Evolutionary conservation across 345 rosid genomes (phyloP).

Genomic region (Salix purpurea): DNA sequence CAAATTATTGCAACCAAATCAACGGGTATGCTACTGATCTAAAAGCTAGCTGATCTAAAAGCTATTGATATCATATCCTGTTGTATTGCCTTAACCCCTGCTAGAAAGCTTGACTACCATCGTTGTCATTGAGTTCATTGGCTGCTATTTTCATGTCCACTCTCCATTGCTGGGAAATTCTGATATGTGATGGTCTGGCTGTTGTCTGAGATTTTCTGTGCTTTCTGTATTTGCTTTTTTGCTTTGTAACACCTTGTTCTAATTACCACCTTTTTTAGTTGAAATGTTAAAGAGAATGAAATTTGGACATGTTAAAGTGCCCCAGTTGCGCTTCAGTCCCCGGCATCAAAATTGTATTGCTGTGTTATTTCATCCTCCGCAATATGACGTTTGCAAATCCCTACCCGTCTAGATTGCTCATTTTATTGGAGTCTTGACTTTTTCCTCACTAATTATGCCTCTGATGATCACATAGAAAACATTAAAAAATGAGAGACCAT

Average conservation of each 20-base stretch:
- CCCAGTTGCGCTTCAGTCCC: background rate
- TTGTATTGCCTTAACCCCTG: background rate
- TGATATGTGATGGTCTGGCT: background rate
- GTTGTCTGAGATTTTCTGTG: background rate
- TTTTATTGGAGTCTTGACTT: background rate
- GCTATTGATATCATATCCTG: background rate
- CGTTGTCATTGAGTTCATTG: background rate
- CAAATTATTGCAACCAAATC: constrained; percentile 95
- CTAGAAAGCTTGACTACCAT: background rate
- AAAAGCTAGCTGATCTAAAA: background rate
- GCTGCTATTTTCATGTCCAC: background rate
- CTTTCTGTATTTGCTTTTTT: background rate
- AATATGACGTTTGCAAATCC: background rate
- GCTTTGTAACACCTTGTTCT: background rate
- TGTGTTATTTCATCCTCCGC: background rate
- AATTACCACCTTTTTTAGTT: background rate
- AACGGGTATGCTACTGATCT: constrained; percentile 60
- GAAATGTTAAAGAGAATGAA: background rate
- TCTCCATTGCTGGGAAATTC: background rate
- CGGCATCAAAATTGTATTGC: background rate
- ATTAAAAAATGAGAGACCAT: background rate
- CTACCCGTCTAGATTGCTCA: background rate
- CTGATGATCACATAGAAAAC: background rate
- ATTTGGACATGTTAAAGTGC: background rate
- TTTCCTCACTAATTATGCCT: background rate